Percentiles rank a stretch among this genome's conserved stretches.
phyloP scores from a whole-genome alignment of 2,329 filamentous ascomycete genomes.

The Talaromyces sp. region DNA sequence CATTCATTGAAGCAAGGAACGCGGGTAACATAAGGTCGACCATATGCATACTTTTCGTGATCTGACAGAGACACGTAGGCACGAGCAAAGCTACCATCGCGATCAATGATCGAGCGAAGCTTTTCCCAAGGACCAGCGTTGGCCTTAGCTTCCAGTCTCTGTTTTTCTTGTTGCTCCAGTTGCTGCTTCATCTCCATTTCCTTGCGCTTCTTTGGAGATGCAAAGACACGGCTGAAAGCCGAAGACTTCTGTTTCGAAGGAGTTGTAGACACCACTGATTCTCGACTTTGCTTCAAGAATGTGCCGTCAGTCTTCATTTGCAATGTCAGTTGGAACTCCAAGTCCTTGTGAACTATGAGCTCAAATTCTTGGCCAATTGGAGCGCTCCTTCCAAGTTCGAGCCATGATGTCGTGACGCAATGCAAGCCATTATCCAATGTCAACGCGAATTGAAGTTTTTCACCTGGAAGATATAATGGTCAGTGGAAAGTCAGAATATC shows the following conservation, averaged over 20 bases:
- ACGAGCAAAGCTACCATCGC: slow-evolving; percentile 90
- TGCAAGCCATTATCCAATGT: slow-evolving; percentile 98
- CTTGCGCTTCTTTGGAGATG: slow-evolving; percentile 94
- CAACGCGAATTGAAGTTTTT: slow-evolving; percentile 89
- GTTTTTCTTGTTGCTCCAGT: slow-evolving; percentile 75
- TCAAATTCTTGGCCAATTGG: slow-evolving; percentile 98
- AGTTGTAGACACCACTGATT: slow-evolving; percentile 42
- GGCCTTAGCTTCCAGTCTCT: slow-evolving; percentile 59
- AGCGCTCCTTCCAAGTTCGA: slow-evolving; percentile 85
- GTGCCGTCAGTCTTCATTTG: slow-evolving; percentile 92
- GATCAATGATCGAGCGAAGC: slow-evolving; percentile 77
- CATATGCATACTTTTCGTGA: slow-evolving; percentile 83
- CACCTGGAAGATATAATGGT: slow-evolving; percentile 53
- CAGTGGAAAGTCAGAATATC: background rate
- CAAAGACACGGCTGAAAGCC: slow-evolving; percentile 86
- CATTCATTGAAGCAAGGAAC: slow-evolving; percentile 98
- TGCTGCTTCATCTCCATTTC: slow-evolving; percentile 82
- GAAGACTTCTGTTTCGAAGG: slow-evolving; percentile 76
- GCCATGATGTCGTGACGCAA: slow-evolving; percentile 93
- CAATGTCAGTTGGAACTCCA: slow-evolving; percentile 97
- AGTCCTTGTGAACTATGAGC: slow-evolving; percentile 90
- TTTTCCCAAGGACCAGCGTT: slow-evolving; percentile 67
- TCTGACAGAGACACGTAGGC: slow-evolving; percentile 93
- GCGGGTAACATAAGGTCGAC: slow-evolving; percentile 81
- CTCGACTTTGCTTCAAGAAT: slow-evolving; percentile 50